A percentile compares a stretch with the other conserved stretches of the same genome.
Conservation (phyloP, 108 stramenopile genomes). For the Nitzschia inconspicua region DNA sequence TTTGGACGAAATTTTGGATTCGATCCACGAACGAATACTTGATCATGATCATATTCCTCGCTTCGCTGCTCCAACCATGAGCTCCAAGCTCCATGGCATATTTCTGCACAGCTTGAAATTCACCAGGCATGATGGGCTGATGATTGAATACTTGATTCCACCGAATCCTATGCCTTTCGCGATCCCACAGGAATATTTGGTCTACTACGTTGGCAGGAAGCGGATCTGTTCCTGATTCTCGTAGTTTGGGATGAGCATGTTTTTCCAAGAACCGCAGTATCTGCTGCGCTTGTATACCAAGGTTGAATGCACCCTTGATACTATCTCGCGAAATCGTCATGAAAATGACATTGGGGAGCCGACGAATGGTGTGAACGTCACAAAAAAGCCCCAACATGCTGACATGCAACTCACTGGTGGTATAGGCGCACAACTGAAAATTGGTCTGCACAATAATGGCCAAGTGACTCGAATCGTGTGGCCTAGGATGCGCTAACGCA, state of each 20-base stretch:
- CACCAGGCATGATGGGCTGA: slow-evolving; percentile 57
- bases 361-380: slow-evolving; percentile 68
- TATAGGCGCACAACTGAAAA: slow-evolving; percentile 89
- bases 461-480: slow-evolving; percentile 65
- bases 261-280: slow-evolving; percentile 85
- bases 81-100: slow-evolving; percentile 50
- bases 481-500: slow-evolving; percentile 58
- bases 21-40: slow-evolving; percentile 54
- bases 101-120: slow-evolving; percentile 67
- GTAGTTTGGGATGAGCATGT: slow-evolving; percentile 86
- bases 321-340: slow-evolving; percentile 80
- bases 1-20: slow-evolving; percentile 56
- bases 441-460: slow-evolving; percentile 91
- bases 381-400: slow-evolving; percentile 85
- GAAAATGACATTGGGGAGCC: slow-evolving; percentile 84
- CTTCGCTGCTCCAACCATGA: slow-evolving; percentile 59
- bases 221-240: slow-evolving; percentile 40
- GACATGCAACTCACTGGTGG: slow-evolving; percentile 73
- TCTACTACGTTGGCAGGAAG: slow-evolving; percentile 85
- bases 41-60: slow-evolving; percentile 52
- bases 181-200: slow-evolving; percentile 88
- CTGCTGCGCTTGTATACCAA: slow-evolving; percentile 79
- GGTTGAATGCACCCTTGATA: slow-evolving; percentile 69
- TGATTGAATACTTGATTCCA: slow-evolving; percentile 72
- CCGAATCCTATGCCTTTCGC: slow-evolving; percentile 66